These are phyloP conservation scores for Ophiocordyceps camponoti-leonardi DNA, from an alignment of 2,329 filamentous ascomycete species.

Conservation along the genomic window DNA sequence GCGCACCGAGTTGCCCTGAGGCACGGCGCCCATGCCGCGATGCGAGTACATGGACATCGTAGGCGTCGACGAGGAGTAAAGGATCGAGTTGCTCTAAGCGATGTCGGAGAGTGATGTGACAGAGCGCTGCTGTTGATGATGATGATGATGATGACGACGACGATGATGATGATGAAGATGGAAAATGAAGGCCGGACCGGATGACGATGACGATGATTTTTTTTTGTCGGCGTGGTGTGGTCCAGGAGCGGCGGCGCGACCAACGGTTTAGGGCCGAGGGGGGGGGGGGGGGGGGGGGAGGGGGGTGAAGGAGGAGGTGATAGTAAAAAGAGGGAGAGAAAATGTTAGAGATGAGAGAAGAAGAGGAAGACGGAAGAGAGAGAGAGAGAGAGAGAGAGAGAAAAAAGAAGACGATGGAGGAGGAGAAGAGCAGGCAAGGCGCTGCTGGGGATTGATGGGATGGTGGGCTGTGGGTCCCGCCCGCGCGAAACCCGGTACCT, in stretches of 20 bases:
- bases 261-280: constrained; percentile 3
- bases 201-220: neutral
- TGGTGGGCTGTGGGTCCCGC: constrained; percentile 3
- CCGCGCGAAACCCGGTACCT: neutral
- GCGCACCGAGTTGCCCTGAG: constrained; percentile 41
- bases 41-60: constrained; percentile 75
- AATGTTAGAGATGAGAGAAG: too few relatives aligned
- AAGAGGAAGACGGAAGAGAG: constrained; percentile 10
- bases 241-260: neutral
- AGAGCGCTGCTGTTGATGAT: too few relatives aligned
- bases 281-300: neutral
- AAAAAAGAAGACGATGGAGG: constrained; percentile 10
- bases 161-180: too few relatives aligned
- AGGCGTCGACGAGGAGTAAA: neutral
- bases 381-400: constrained; percentile 9
- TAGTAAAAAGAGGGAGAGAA: constrained; percentile 1
- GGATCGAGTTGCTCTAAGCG: neutral
- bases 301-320: constrained; percentile 3
- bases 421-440: constrained; percentile 2
- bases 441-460: constrained; percentile 8
- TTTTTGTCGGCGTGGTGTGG: too few relatives aligned
- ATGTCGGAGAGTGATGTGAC: neutral
- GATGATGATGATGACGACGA: too few relatives aligned
- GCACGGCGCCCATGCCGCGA: constrained; percentile 62
- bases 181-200: too few relatives aligned